Evolutionary conservation across 768 basidiomycete genomes (phyloP).

Genomic region (Tylopilus subfusipes): DNA sequence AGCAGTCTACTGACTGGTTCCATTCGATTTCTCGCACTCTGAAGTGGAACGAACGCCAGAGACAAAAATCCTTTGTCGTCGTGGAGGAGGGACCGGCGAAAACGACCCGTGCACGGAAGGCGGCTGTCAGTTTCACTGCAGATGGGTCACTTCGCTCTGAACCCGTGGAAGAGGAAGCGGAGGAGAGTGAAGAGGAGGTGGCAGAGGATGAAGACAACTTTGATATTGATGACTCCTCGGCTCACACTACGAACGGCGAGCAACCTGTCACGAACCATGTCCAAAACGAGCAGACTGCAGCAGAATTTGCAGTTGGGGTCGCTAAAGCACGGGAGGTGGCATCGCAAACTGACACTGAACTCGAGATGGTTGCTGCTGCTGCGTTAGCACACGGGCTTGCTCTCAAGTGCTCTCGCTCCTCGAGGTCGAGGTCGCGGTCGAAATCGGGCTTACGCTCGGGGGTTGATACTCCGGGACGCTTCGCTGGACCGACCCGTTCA

Average conservation of each 20-base stretch:
- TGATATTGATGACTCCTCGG: slow-evolving; percentile 90
- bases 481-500: slow-evolving; percentile 48
- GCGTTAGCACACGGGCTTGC: slow-evolving; percentile 31
- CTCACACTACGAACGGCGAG: slow-evolving; percentile 39
- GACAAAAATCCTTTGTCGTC: slow-evolving; percentile 98
- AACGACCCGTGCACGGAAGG: slow-evolving; percentile 28
- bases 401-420: slow-evolving; percentile 26
- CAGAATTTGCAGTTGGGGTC: slow-evolving; percentile 15
- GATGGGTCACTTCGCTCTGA: slow-evolving; percentile 16
- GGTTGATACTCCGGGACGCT: slow-evolving; percentile 62
- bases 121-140: neutral
- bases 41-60: slow-evolving; percentile 98
- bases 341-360: slow-evolving; percentile 27
- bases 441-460: slow-evolving; percentile 48
- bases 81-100: slow-evolving; percentile 81
- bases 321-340: slow-evolving; percentile 31
- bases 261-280: slow-evolving; percentile 1
- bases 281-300: slow-evolving; percentile 14
- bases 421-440: slow-evolving; percentile 33
- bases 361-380: slow-evolving; percentile 29
- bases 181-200: slow-evolving; percentile 38
- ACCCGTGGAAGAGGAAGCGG: slow-evolving; percentile 41
- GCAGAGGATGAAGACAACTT: slow-evolving; percentile 72
- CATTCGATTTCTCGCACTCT: slow-evolving; percentile 92
- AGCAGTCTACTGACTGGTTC: slow-evolving; percentile 99